phyloP scores from a whole-genome alignment of 2,329 filamentous ascomycete genomes.

The Thermochaetoides dissita region DNA sequence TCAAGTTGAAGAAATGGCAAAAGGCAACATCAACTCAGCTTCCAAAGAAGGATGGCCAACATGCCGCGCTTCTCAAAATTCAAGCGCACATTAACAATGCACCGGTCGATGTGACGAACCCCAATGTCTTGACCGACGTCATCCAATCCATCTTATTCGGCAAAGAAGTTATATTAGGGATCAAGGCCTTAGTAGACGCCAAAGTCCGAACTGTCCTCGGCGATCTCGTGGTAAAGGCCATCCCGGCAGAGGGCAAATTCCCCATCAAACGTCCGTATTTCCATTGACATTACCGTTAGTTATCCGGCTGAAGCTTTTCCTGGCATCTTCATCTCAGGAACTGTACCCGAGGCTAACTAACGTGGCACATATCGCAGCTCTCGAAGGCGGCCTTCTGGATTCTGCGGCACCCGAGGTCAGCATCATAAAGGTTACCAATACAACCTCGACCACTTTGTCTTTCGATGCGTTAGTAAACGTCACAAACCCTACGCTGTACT shows the following conservation, averaged over 20 bases:
- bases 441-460: slow-evolving; percentile 54
- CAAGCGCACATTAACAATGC: slow-evolving; percentile 63
- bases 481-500: slow-evolving; percentile 82
- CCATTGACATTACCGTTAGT: slow-evolving; percentile 32
- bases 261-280: slow-evolving; percentile 84
- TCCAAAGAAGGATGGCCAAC: slow-evolving; percentile 39
- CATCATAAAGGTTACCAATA: slow-evolving; percentile 58
- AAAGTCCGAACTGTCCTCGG: slow-evolving; percentile 72
- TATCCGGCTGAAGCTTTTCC: slow-evolving; percentile 12
- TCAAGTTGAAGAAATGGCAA: slow-evolving; percentile 74
- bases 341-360: slow-evolving; percentile 7
- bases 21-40: slow-evolving; percentile 64
- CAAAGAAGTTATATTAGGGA: slow-evolving; percentile 53
- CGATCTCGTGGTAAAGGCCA: slow-evolving; percentile 62
- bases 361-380: slow-evolving; percentile 32
- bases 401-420: slow-evolving; percentile 49
- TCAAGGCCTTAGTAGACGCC: slow-evolving; percentile 71
- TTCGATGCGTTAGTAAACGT: slow-evolving; percentile 64
- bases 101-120: slow-evolving; percentile 69
- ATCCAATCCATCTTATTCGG: slow-evolving; percentile 72
- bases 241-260: slow-evolving; percentile 75
- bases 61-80: slow-evolving; percentile 51
- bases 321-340: slow-evolving; percentile 4
- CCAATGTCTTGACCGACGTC: slow-evolving; percentile 64
- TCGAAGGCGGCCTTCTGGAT: slow-evolving; percentile 38